A percentile compares a stretch with the other conserved stretches of the same genome.
These are phyloP conservation scores for Cyclospora cayetanensis DNA, from an alignment of 169 alveolate species.

Conservation along the genomic window DNA sequence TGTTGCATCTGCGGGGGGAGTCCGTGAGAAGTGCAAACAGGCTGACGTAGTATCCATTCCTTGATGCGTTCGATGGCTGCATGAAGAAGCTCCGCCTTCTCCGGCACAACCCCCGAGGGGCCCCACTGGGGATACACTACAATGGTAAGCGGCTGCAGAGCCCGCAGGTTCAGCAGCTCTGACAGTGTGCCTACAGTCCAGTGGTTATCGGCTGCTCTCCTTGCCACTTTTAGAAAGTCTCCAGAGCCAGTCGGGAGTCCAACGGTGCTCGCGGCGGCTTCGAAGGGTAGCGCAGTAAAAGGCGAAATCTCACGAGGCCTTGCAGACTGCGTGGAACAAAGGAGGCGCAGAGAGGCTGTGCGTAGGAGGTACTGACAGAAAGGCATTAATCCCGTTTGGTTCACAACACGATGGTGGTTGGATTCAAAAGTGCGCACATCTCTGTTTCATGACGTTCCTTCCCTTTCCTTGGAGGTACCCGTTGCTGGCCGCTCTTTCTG, in stretches of 20 bases:
- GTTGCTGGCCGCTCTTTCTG: too few species aligned
- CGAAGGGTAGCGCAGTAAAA: not conserved
- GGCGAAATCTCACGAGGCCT: not conserved
- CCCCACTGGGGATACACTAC: not conserved
- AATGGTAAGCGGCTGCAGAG: conserved; percentile 15
- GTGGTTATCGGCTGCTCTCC: not conserved
- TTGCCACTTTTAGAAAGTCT: not conserved
- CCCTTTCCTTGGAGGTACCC: too few species aligned
- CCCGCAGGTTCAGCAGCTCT: not conserved
- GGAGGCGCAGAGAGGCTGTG: not conserved
- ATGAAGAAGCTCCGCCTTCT: not conserved
- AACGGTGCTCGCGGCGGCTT: not conserved
- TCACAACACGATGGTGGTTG: too few species aligned
- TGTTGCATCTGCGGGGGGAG: not conserved
- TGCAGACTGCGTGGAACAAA: not conserved
- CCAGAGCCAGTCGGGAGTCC: not conserved
- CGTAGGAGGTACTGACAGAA: too few species aligned
- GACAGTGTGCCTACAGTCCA: not conserved
- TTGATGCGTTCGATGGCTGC: not conserved
- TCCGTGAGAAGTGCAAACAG: not conserved
- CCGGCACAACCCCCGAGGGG: not conserved
- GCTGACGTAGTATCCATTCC: not conserved
- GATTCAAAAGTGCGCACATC: too few species aligned
- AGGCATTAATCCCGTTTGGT: too few species aligned
- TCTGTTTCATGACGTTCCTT: too few species aligned